Evolutionary conservation across 352 stramenopile species (phyloP), one percentile per base, ranked within the genome.

Genomic region (Pythium brachiatum): DNA sequence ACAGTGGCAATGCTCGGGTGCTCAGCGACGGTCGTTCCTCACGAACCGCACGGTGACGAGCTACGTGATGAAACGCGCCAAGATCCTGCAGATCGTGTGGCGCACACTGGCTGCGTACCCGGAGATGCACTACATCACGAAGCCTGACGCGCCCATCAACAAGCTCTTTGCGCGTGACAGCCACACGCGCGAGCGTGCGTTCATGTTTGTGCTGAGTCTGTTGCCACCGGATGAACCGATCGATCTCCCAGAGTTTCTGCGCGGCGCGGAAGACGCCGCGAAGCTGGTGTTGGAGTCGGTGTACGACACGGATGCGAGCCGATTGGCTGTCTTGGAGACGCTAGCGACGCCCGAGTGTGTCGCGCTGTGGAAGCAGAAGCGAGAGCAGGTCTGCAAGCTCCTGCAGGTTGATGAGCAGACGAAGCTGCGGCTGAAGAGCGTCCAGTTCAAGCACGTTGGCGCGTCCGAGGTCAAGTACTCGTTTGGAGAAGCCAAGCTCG

Each of bases 141-240:
- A 65, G 23, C 62, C 69, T 9, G 50, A 68, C 15, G 72, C 69
- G 4, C 62, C 67, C 15, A 61, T 78, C 38, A 72, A 55, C 50
- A 53, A 53, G 15, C 60, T 69, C 59, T 80, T 83, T 46, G 53
- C 60, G 2, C 61, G 57, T 26, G 63, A 50, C 29, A 43, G 66
- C 16, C 72, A 53, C 20, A 57, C 73, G 39, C 61, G 74, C 32
- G 72, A 83, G 57, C 72, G 74, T 27, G 69, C 73, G 47, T 78
- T 69, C 62, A 83, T 83, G 75, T 80, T 73, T 41, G 62, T 78
- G 31, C 64, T 79, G n/a, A 72, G 66, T 39, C 72, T 75, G 16
- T 60, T 80, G 29, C 70, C 69, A 9, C 70, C 75, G 0, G 75
- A 83, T 18, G 72, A 75, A 34, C 67, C 75, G 13, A 68, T 83